Evolutionary conservation across 129 eudicot genomes (phyloP).

Genomic region (Calendula officinalis): DNA sequence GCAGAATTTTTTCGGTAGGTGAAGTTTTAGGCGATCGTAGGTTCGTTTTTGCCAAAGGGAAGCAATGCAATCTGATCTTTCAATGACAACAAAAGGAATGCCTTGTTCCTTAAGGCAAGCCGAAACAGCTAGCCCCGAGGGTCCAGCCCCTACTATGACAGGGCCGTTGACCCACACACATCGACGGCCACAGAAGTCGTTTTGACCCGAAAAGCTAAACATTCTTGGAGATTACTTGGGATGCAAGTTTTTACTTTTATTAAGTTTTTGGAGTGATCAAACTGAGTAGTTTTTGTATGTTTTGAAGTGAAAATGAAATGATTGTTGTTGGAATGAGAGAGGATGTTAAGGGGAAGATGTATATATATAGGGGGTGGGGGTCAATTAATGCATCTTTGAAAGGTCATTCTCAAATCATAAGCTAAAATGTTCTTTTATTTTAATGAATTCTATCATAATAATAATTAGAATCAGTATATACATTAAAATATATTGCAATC

Average conservation of each 20-base stretch:
- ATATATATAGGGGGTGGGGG: constrained; percentile 41
- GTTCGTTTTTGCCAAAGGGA: constrained; percentile 86
- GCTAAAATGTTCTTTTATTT: constrained; percentile 17
- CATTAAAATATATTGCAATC: constrained; percentile 23
- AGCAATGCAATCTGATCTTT: constrained; percentile 77
- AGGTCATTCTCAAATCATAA: constrained; percentile 38
- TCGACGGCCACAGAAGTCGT: constrained; percentile 39
- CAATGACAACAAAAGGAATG: constrained; percentile 66
- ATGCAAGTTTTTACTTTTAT: constrained; percentile 14
- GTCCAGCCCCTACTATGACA: constrained; percentile 90
- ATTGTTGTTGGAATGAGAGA: constrained; percentile 39
- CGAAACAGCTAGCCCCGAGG: constrained; percentile 84
- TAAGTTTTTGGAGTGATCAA: constrained; percentile 14
- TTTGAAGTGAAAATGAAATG: constrained; percentile 28
- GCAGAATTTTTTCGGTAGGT: constrained; percentile 86
- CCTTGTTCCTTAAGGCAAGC: constrained; percentile 80
- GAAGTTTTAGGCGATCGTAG: constrained; percentile 78
- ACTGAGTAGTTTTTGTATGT: constrained; percentile 11
- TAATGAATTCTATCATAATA: constrained; percentile 24
- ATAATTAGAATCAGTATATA: constrained; percentile 22
- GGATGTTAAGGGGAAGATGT: constrained; percentile 33
- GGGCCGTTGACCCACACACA: constrained; percentile 98
- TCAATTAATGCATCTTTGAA: constrained; percentile 33
- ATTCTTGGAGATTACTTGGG: constrained; percentile 31
- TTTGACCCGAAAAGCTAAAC: constrained; percentile 45